A percentile compares a stretch with the other conserved stretches of the same genome.
Evolutionary conservation across 352 stramenopile species (phyloP).

Genomic region (Phytopythium chamaehyphon): DNA sequence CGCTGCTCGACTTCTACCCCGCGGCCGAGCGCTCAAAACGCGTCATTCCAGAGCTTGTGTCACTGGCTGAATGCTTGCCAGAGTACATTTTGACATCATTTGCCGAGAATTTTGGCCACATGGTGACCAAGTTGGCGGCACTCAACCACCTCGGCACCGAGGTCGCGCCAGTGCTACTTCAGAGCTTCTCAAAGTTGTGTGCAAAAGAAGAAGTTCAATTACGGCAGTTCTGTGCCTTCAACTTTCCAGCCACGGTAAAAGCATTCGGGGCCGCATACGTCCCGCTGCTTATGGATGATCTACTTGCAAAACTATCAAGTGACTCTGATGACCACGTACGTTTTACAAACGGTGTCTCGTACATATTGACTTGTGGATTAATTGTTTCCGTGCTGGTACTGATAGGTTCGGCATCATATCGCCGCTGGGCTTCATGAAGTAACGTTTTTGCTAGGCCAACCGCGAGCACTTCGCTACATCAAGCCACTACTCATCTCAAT

Average conservation of each 20-base stretch:
- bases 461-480: slow-evolving; percentile 58
- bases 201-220: slow-evolving; percentile 53
- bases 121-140: slow-evolving; percentile 62
- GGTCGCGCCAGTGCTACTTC: slow-evolving; percentile 40
- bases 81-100: slow-evolving; percentile 55
- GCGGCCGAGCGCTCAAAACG: slow-evolving; percentile 44
- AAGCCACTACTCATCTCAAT: slow-evolving; percentile 47
- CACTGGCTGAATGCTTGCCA: slow-evolving; percentile 45
- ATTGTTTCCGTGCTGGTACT: not conserved
- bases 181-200: slow-evolving; percentile 61
- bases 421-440: slow-evolving; percentile 75
- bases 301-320: slow-evolving; percentile 54
- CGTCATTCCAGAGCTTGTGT: slow-evolving; percentile 66
- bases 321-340: slow-evolving; percentile 46
- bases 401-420: slow-evolving; percentile 61
- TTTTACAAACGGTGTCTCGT: not conserved
- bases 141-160: slow-evolving; percentile 60
- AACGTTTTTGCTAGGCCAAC: slow-evolving; percentile 51
- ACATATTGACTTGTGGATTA: not conserved
- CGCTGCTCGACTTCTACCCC: slow-evolving; percentile 72
- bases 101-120: slow-evolving; percentile 45
- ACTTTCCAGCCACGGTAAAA: slow-evolving; percentile 77
- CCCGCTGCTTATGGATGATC: slow-evolving; percentile 66
- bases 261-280: slow-evolving; percentile 54
- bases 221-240: slow-evolving; percentile 66